Evolutionary conservation across 805 yeast species (phyloP).

Genomic region (Candida alai): DNA sequence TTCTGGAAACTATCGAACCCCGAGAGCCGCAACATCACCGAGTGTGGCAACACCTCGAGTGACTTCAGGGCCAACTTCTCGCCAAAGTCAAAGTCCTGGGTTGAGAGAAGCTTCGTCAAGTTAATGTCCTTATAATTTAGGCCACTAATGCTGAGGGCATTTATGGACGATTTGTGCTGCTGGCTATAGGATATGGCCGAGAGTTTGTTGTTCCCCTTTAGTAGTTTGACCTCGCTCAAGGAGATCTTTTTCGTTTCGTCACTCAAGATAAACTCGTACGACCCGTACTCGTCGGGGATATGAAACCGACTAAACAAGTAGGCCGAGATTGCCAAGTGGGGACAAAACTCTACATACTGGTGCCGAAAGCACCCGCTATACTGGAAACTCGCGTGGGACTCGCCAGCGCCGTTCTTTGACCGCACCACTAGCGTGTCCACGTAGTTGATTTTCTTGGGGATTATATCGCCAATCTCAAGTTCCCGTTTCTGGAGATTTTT

Average conservation of each 20-base stretch:
- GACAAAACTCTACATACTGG: conserved; percentile 23
- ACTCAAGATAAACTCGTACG: conserved; percentile 7
- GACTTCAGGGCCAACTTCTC: conserved; percentile 12
- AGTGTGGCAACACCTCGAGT: conserved; percentile 12
- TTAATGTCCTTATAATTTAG: conserved; percentile 17
- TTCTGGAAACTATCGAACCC: conserved; percentile 20
- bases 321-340: conserved; percentile 22
- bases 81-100: conserved; percentile 11
- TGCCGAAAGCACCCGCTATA: conserved; percentile 21
- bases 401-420: conserved; percentile 1
- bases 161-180: conserved; percentile 23
- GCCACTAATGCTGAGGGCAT: conserved; percentile 17
- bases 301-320: conserved; percentile 28
- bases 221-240: conserved; percentile 17
- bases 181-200: conserved; percentile 22
- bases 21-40: conserved; percentile 15
- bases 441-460: conserved; percentile 7
- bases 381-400: conserved; percentile 6
- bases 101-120: conserved; percentile 16
- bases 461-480: conserved; percentile 19
- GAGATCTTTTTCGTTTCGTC: conserved; percentile 6
- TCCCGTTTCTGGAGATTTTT: conserved; percentile 23
- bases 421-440: conserved; percentile 6
- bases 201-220: conserved; percentile 23
- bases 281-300: conserved; percentile 19